phyloP scores from a whole-genome alignment of 169 alveolate genomes.

The Eimeria brunetti region DNA sequence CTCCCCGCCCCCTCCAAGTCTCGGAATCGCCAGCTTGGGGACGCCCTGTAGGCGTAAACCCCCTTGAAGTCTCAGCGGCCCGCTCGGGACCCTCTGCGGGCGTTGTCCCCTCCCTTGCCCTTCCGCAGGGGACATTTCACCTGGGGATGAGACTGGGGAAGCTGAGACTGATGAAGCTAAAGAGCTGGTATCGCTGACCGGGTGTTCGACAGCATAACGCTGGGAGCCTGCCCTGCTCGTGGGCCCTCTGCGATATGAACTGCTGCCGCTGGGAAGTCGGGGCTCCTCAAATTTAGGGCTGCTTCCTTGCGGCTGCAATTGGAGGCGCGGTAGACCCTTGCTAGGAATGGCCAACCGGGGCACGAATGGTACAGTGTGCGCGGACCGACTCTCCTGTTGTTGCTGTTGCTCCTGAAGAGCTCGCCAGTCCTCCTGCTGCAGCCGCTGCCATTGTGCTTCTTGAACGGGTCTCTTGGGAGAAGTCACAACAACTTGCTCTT shows the following conservation, averaged over 20 bases:
- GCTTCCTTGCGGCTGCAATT: conserved; percentile 30
- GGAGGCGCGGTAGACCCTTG: conserved; percentile 22
- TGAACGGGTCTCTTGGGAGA: not conserved
- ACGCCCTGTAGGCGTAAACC: conserved; percentile 60
- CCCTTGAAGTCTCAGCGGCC: conserved; percentile 40
- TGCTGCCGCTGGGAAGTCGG: not conserved
- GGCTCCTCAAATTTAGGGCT: not conserved
- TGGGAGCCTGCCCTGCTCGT: not conserved
- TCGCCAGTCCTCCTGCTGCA: not conserved
- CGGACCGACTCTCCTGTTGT: not conserved
- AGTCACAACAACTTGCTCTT: not conserved
- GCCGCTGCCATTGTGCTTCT: not conserved
- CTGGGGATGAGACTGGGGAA: conserved; percentile 47
- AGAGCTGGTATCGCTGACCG: conserved; percentile 9
- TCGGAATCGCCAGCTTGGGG: conserved; percentile 61
- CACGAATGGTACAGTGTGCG: conserved; percentile 23
- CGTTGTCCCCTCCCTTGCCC: conserved; percentile 15
- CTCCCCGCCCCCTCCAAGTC: conserved; percentile 53
- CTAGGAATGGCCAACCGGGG: conserved; percentile 56
- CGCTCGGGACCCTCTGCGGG: conserved; percentile 30
- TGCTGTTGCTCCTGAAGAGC: not conserved
- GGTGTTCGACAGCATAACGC: not conserved
- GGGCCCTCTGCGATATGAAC: not conserved
- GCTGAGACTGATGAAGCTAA: not conserved
- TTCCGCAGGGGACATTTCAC: conserved; percentile 38